These are phyloP conservation scores for Chlamydomonas incerta DNA, from an alignment of 139 green algal species.

Conservation along the genomic window DNA sequence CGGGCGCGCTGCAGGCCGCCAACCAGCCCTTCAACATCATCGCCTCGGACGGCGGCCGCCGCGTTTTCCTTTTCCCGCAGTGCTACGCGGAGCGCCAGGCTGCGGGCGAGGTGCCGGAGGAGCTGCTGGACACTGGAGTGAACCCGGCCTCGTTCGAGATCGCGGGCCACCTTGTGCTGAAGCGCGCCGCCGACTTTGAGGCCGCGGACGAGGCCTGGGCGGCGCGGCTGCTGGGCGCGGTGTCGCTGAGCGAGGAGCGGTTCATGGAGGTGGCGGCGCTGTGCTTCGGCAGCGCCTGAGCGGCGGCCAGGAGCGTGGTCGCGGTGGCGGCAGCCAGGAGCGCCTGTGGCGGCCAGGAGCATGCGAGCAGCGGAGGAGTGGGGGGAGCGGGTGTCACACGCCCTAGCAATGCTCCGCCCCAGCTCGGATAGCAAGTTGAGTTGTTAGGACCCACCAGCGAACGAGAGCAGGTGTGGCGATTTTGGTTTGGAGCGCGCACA, in stretches of 20 bases:
- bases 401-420: too few relatives aligned
- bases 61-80: slow-evolving; percentile 92
- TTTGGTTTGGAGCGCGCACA: too few relatives aligned
- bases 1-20: slow-evolving; percentile 72
- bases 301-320: too few relatives aligned
- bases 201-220: slow-evolving; percentile 47
- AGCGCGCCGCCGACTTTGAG: slow-evolving; percentile 88
- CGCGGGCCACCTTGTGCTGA: slow-evolving; percentile 96
- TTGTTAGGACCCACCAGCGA: too few relatives aligned
- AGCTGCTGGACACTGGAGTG: slow-evolving; percentile 77
- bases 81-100: slow-evolving; percentile 91
- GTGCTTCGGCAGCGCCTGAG: slow-evolving; percentile 26
- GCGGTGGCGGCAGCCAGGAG: too few relatives aligned
- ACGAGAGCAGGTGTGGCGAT: too few relatives aligned
- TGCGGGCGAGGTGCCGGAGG: slow-evolving; percentile 67
- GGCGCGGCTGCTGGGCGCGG: slow-evolving; percentile 75
- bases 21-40: slow-evolving; percentile 98
- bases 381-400: too few relatives aligned
- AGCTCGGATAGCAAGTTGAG: too few relatives aligned
- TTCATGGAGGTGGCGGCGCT: slow-evolving; percentile 41
- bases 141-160: slow-evolving; percentile 98
- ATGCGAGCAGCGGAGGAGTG: too few relatives aligned
- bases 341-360: too few relatives aligned
- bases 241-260: slow-evolving; percentile 70
- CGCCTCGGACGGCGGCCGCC: slow-evolving; percentile 86